A percentile compares a stretch with the other conserved stretches of the same genome.
phyloP scores from a whole-genome alignment of 495 filamentous ascomycete genomes.

The Massariosphaeria phaeospora region DNA sequence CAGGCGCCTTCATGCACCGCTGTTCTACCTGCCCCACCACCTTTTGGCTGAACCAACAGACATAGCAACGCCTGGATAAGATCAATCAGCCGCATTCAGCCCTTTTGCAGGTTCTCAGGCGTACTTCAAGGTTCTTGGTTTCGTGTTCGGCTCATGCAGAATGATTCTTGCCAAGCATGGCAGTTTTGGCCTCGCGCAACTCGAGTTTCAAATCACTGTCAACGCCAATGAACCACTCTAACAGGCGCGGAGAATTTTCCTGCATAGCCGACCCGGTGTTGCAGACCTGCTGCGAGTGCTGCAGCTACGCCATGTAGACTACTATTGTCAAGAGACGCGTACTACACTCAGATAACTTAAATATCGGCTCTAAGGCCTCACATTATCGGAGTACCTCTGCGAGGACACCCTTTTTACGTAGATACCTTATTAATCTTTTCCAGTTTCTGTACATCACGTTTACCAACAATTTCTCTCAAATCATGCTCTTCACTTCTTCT shows the following conservation, averaged over 20 bases:
- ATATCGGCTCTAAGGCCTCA: too few relatives aligned
- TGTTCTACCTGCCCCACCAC: background rate
- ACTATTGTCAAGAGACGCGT: slow-evolving; percentile 9
- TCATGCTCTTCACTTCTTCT: slow-evolving; percentile 15
- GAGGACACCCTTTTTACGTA: background rate
- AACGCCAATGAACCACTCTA: background rate
- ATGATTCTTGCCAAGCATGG: slow-evolving; percentile 7
- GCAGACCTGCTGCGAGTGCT: slow-evolving; percentile 10
- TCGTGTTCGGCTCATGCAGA: slow-evolving; percentile 1
- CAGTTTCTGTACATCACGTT: background rate
- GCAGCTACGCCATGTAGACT: background rate
- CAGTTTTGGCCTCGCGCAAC: slow-evolving; percentile 10
- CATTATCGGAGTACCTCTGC: background rate
- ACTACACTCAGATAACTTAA: slow-evolving; percentile 1
- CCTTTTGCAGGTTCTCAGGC: background rate
- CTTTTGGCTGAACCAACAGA: too few relatives aligned
- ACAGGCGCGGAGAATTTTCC: slow-evolving; percentile 2
- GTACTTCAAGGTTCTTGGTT: background rate
- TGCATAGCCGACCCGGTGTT: slow-evolving; percentile 6
- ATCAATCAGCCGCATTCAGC: too few relatives aligned
- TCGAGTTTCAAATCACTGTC: slow-evolving; percentile 16
- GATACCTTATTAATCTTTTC: background rate
- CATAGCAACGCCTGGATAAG: too few relatives aligned
- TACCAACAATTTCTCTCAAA: background rate
- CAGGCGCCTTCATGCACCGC: background rate